Evolutionary conservation across 2,329 filamentous ascomycete species (phyloP).

Genomic region (Decorospora gaudefroyi): DNA sequence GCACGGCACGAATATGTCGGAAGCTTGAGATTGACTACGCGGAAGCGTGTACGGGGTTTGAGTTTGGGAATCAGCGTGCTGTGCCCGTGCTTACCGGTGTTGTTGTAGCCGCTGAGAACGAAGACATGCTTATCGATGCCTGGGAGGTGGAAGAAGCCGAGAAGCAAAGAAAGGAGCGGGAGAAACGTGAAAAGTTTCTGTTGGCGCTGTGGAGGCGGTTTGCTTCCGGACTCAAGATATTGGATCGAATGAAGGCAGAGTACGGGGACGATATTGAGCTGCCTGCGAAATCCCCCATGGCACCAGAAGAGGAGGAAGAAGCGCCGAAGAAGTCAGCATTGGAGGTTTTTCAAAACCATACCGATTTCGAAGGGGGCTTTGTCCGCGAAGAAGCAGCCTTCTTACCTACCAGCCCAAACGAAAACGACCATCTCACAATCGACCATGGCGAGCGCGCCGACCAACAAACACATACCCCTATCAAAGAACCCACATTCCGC

Average conservation of each 20-base stretch:
- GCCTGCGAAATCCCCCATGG: conserved; percentile 65
- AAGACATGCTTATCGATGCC: conserved; percentile 73
- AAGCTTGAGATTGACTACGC: conserved; percentile 85
- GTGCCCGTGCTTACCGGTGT: conserved; percentile 91
- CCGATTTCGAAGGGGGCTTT: conserved; percentile 51
- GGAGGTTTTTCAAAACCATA: conserved; percentile 35
- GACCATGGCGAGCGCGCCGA: conserved; percentile 36
- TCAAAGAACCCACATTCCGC: conserved; percentile 26
- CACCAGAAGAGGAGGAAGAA: conserved; percentile 56
- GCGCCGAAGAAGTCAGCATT: conserved; percentile 57
- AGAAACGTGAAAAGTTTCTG: conserved; percentile 75
- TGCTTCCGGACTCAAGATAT: conserved; percentile 80
- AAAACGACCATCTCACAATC: conserved; percentile 38
- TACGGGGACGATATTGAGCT: conserved; percentile 53
- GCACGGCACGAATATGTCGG: conserved; percentile 78
- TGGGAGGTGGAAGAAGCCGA: conserved; percentile 73
- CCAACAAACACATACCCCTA: neutral
- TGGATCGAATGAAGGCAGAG: conserved; percentile 49
- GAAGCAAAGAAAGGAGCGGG: conserved; percentile 76
- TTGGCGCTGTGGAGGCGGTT: conserved; percentile 84
- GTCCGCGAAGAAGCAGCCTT: conserved; percentile 44
- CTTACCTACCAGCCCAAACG: conserved; percentile 45
- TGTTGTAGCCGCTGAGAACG: conserved; percentile 81
- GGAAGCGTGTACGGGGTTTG: conserved; percentile 93
- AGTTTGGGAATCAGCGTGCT: conserved; percentile 92